phyloP scores from a whole-genome alignment of 495 filamentous ascomycete species.

The Tuber brumale region DNA sequence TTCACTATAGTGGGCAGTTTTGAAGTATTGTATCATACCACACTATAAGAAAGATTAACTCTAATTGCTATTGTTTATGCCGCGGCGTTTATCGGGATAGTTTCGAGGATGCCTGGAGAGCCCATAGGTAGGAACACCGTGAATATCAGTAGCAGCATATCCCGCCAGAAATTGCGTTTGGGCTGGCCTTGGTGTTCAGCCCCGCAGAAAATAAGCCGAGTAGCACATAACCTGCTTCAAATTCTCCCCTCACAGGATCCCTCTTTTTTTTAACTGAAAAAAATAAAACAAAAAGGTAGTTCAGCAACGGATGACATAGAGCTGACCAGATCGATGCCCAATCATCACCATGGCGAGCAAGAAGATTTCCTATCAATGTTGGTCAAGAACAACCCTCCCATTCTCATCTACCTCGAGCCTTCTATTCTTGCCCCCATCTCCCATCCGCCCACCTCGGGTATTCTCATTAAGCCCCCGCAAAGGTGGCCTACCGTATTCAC shows the following conservation, averaged over 20 bases:
- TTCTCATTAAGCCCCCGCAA: neutral
- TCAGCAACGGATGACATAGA: neutral
- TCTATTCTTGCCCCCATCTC: neutral
- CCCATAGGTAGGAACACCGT: neutral
- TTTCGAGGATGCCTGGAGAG: neutral
- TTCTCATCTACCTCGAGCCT: slow-evolving; percentile 5
- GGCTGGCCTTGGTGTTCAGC: neutral
- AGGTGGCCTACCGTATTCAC: neutral
- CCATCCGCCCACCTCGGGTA: neutral
- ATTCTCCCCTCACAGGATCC: neutral
- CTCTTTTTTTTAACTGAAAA: neutral
- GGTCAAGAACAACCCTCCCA: neutral
- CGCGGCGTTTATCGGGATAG: neutral
- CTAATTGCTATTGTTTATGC: neutral
- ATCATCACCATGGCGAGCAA: neutral
- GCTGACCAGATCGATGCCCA: neutral
- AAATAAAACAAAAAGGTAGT: neutral
- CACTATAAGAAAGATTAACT: neutral
- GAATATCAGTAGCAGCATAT: neutral
- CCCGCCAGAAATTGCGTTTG: neutral
- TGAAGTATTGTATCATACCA: too few species aligned
- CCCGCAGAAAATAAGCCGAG: neutral
- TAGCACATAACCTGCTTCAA: neutral
- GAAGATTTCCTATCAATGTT: neutral
- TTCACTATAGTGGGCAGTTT: neutral